Percentiles rank a stretch among this genome's conserved stretches.
Evolutionary conservation across 164 flowering plant genomes (phyloP).

Genomic region (Saururus chinensis): DNA sequence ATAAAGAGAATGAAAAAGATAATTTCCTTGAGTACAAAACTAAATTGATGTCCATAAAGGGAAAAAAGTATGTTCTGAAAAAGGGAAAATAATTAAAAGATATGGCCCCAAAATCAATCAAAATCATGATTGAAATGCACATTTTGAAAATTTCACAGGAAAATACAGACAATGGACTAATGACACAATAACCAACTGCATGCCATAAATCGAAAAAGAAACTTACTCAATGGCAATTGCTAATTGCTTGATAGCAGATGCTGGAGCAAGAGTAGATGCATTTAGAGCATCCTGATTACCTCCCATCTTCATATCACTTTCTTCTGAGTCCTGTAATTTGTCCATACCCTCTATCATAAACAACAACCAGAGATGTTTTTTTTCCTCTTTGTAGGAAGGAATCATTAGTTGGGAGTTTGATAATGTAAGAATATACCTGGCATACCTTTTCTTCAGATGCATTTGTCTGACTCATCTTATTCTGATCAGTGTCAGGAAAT

Average conservation of each 20-base stretch:
- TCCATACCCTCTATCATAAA: background rate
- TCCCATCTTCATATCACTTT: slow-evolving; percentile 8
- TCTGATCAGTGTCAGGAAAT: slow-evolving; percentile 38
- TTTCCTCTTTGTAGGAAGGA: background rate
- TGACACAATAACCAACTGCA: background rate
- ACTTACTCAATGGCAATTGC: slow-evolving; percentile 79
- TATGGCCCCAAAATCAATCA: too few species aligned
- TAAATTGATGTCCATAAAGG: background rate
- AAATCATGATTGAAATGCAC: too few species aligned
- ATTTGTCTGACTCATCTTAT: slow-evolving; percentile 22
- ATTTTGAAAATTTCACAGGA: too few species aligned
- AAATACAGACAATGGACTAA: background rate
- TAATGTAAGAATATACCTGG: background rate
- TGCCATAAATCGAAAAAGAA: background rate
- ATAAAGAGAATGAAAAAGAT: background rate
- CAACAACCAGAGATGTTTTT: background rate
- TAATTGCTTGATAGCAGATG: slow-evolving; percentile 53
- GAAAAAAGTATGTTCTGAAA: background rate
- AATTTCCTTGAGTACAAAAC: background rate
- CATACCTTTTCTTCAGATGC: slow-evolving; percentile 17
- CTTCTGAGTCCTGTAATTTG: slow-evolving; percentile 38
- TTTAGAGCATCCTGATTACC: slow-evolving; percentile 16
- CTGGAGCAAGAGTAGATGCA: slow-evolving; percentile 40
- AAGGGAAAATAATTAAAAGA: too few species aligned
- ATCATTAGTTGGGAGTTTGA: background rate